Evolutionary conservation across 495 filamentous ascomycete species (phyloP), one percentile per base, ranked within the genome.

Genomic region (Haplographium delicatum): DNA sequence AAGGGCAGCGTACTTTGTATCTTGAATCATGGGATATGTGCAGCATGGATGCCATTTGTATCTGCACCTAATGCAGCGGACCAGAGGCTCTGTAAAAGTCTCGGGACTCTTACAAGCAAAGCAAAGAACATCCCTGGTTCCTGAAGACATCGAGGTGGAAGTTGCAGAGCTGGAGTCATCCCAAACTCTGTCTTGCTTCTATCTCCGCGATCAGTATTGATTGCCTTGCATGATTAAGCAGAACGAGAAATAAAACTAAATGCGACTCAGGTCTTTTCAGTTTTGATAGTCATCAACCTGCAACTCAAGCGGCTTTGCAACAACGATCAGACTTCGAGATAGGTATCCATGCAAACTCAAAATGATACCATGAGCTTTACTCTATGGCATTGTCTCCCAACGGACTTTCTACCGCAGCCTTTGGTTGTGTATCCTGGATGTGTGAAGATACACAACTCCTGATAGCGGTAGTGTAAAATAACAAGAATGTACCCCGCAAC

Each of bases 201-300:
- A 24, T 15, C 15, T 6, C 2, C n/a, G n/a, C 26, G 11, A 13
- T 31, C 9, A 37, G 18, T 41, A 24, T 38, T 38, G 6, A 28
- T 19, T 13, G 34, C 3, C 20, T 19, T 40, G 8, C 13, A 9
- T 41, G 37, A 20, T n/a, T 56, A 25, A 49, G 24, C 39, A 24
- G 3, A 23, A 23, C 5, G 15, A 18, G 11, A 30, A 34, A 26
- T 44, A 15, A 26, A 11, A 27, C 24, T 2, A 35, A 25, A 54
- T 25, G 34, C 33, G 68, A 70, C 72, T 77, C 73, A 77, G 72
- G 65, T 77, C 73, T 77, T 77, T 75, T 77, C 72, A 77, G 72
- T 74, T 67, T 60, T 59, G 46, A 50, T 46, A 60, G 57, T 66
- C 66, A 56, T 72, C 72, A 71, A 53, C 57, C 65, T 72, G 68